phyloP scores from a whole-genome alignment of 2,329 filamentous ascomycete genomes.

The Aspergillus chevalieri region DNA sequence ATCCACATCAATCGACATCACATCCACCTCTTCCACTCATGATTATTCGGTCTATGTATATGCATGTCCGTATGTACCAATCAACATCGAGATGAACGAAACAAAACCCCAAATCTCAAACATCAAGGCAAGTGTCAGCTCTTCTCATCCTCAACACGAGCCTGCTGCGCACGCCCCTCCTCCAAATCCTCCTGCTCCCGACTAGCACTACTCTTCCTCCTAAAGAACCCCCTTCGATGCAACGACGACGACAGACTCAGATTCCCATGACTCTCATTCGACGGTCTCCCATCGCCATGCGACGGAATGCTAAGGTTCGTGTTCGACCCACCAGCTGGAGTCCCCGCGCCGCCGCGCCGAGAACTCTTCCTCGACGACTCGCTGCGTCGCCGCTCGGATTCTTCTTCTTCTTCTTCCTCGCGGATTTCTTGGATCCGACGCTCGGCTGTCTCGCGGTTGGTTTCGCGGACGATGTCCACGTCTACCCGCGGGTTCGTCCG shows the following conservation, averaged over 20 bases:
- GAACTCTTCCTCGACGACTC: neutral
- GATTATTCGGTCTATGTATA: too few relatives aligned
- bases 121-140: too few relatives aligned
- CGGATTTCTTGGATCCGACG: conserved; percentile 31
- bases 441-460: conserved; percentile 37
- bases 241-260: conserved; percentile 31
- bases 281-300: conserved; percentile 17
- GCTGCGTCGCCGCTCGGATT: conserved; percentile 12
- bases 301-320: conserved; percentile 22
- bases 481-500: conserved; percentile 31
- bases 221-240: conserved; percentile 59
- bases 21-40: too few relatives aligned
- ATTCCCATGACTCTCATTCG: conserved; percentile 24
- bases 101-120: too few relatives aligned
- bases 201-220: conserved; percentile 35
- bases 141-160: too few relatives aligned
- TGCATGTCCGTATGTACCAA: too few relatives aligned
- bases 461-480: conserved; percentile 27
- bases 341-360: neutral
- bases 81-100: too few relatives aligned
- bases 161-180: conserved; percentile 26
- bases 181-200: conserved; percentile 38
- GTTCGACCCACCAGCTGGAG: conserved; percentile 1
- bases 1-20: too few relatives aligned
- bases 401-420: conserved; percentile 24